phyloP scores from a whole-genome alignment of 371 early-diverging fungal genomes.

The Apophysomyces elegans region DNA sequence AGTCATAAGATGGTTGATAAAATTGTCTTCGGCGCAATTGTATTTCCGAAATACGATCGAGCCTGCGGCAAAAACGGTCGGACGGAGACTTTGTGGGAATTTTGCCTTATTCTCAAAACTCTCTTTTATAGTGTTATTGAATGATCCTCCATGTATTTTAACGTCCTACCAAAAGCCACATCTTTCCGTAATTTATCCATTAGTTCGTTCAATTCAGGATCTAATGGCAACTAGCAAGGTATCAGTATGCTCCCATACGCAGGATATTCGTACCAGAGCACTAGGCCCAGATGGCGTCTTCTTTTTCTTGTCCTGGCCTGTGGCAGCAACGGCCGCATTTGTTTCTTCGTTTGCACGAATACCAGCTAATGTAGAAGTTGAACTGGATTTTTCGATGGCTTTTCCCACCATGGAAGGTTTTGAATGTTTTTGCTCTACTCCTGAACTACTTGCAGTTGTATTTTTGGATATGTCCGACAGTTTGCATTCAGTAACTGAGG shows the following conservation, averaged over 20 bases:
- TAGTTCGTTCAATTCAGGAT: constrained; percentile 31
- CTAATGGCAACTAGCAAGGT: constrained; percentile 30
- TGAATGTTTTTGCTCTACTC: too few species aligned
- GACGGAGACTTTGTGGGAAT: constrained; percentile 51
- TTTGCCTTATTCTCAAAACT: constrained; percentile 46
- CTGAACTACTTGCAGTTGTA: too few species aligned
- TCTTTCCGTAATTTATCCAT: constrained; percentile 33
- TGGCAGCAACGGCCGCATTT: neutral
- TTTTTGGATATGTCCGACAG: constrained; percentile 14
- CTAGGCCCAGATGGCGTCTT: constrained; percentile 11
- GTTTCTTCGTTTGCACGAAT: constrained; percentile 10
- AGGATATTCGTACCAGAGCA: constrained; percentile 8
- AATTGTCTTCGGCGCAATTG: constrained; percentile 43
- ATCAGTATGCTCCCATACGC: neutral
- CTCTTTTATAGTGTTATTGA: constrained; percentile 16
- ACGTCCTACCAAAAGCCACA: constrained; percentile 13
- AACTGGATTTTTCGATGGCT: too few species aligned
- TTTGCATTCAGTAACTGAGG: constrained; percentile 8
- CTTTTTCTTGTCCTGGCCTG: constrained; percentile 16
- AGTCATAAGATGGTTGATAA: constrained; percentile 48
- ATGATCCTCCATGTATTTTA: neutral
- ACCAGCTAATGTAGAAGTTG: neutral
- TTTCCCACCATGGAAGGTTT: too few species aligned
- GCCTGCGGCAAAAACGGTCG: constrained; percentile 49
- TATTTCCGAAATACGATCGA: constrained; percentile 38